Conservation (phyloP, 768 basidiomycete genomes). For the Floccularia luteovirens region DNA sequence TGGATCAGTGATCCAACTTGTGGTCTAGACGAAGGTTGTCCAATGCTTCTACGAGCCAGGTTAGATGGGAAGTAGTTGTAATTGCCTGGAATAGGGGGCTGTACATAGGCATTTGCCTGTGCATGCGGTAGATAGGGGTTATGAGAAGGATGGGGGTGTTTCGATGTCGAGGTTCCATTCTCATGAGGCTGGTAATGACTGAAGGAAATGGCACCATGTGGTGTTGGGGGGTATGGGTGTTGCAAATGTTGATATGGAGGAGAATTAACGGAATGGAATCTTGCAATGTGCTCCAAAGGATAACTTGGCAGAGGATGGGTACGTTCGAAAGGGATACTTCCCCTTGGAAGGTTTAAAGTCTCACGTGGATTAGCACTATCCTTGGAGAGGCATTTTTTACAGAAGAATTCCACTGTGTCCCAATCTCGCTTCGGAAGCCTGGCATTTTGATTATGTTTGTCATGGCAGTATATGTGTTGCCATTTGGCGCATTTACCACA, state of each 20-base stretch:
- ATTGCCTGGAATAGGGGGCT: slow-evolving; percentile 8
- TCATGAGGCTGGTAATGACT: slow-evolving; percentile 41
- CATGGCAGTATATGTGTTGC: slow-evolving; percentile 89
- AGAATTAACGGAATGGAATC: background rate
- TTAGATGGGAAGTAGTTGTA: background rate
- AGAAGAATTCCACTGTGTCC: slow-evolving; percentile 81
- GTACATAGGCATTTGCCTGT: slow-evolving; percentile 10
- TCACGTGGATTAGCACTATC: too few relatives aligned
- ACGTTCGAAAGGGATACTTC: too few relatives aligned
- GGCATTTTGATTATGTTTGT: slow-evolving; percentile 54
- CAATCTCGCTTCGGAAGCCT: slow-evolving; percentile 72
- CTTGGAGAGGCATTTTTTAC: slow-evolving; percentile 43
- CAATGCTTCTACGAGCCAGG: too few relatives aligned
- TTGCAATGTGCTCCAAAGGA: too few relatives aligned
- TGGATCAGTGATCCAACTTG: slow-evolving; percentile 6
- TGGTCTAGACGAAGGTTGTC: slow-evolving; percentile 8
- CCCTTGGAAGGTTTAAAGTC: too few relatives aligned
- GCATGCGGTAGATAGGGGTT: slow-evolving; percentile 17
- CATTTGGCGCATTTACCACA: slow-evolving; percentile 80
- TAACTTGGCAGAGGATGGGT: too few relatives aligned
- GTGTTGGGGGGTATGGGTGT: background rate
- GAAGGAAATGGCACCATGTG: slow-evolving; percentile 24
- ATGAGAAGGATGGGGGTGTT: slow-evolving; percentile 12
- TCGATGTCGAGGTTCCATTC: slow-evolving; percentile 17
- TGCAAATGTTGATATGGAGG: background rate